Base-by-base conservation (phyloP, 2,329 filamentous ascomycete genomes). In the Malbranchea zuffiana region DNA sequence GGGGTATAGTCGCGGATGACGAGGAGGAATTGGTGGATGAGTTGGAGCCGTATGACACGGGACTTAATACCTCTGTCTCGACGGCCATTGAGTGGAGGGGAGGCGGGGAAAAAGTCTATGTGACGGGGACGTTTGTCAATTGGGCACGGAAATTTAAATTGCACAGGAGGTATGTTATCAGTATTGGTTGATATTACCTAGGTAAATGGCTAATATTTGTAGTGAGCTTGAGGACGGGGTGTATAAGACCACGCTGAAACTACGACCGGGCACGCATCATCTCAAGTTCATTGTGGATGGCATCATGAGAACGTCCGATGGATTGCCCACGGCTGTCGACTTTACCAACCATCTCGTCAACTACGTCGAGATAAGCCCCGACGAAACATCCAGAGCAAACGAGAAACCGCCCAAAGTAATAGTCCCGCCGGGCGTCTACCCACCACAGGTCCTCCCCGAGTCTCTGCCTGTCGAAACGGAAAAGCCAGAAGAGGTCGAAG, bases 301-400 rank as follows among this genome's bases (percentile, higher is more conserved):
- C 41, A 80, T 88, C 53, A 94, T 95, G 85, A 75, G 80, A 55
- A 90, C 86, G 10, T 90, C 85, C 11, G 78, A 82, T 42, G 76
- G 82, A 46, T 69, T 95, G 38, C 88, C 90, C 10, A 96, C 90
- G 0, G 93, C 90, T 1, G 90, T 98, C 41, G 90, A 98, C 59
- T 95, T 92, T 58, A 92, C 86, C 46, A 96, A 96, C 64, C 93
- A 94, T 55, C 70, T 98, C 12, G 88, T 98, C 61, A 98, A 98
- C 63, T 98, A 96, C 57, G 84, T 98, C 53, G 90, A 98, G 65
- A 82, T 96, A 44, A 83, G 74, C 50, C 35, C 45, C 6, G 80
- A 86, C 39, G 80, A 87, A 52, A 61, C 78, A 16, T 50, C 57
- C 29, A 50, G 57, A 19, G 57, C 57, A 25, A 60, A 56, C 27